These are phyloP conservation scores for Hericium rajendrae DNA, from an alignment of 768 basidiomycete species.

Conservation along the genomic window DNA sequence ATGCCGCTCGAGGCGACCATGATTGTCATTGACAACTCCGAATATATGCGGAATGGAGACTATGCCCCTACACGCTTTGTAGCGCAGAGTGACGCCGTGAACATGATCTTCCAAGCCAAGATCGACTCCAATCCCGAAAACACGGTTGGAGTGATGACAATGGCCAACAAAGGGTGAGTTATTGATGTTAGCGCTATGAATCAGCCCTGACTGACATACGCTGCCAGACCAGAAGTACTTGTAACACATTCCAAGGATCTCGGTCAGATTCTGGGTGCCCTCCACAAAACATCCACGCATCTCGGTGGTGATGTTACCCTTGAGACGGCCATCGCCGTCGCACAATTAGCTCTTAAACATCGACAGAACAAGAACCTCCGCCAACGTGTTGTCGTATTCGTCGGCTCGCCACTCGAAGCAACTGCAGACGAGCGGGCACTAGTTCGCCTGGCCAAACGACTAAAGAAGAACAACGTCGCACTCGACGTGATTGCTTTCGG, in stretches of 20 bases:
- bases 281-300: conserved; percentile 61
- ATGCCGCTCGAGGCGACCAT: conserved; percentile 99
- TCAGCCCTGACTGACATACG: neutral
- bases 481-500: conserved; percentile 89
- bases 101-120: conserved; percentile 84
- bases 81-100: conserved; percentile 89
- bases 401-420: conserved; percentile 79
- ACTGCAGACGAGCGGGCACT: conserved; percentile 66
- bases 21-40: conserved; percentile 96
- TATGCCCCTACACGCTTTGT: conserved; percentile 80
- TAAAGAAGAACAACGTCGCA: conserved; percentile 99
- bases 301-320: conserved; percentile 82
- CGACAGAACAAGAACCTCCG: conserved; percentile 97
- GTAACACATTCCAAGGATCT: conserved; percentile 94
- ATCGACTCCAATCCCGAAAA: conserved; percentile 95
- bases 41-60: conserved; percentile 95
- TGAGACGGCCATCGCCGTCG: conserved; percentile 84
- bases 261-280: conserved; percentile 78
- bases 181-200: no score
- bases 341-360: conserved; percentile 94
- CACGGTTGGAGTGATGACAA: conserved; percentile 95
- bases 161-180: conserved; percentile 89
- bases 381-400: conserved; percentile 91
- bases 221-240: conserved; percentile 79
- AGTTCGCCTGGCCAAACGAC: conserved; percentile 87